Evolutionary conservation across 305 asterid genomes (phyloP), one percentile per base, ranked within the genome.

Genomic region (Caryopteris hybrid): DNA sequence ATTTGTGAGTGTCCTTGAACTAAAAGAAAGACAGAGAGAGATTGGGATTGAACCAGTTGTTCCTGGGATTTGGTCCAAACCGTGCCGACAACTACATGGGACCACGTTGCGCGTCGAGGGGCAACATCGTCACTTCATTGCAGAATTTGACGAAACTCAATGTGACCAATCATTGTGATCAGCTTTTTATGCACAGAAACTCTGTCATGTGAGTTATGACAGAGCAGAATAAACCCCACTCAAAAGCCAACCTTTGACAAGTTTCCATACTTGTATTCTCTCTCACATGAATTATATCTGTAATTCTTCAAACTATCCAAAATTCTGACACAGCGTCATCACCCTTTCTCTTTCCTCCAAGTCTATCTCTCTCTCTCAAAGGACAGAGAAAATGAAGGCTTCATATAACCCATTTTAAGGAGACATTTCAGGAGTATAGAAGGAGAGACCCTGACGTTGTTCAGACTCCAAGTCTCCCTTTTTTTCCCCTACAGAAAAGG

Each of bases 51-150:
- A n/a, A n/a, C n/a, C n/a, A n/a, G n/a, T n/a, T n/a, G n/a, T n/a
- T 47, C 52, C 53, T 23, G 45, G 22, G 54, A 42, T 23, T 34
- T 16, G 27, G 13, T 39, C 64, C 39, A 10, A 39, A 36, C 7
- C 41, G 66, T 68, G 74, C 78, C 78, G 71, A 68, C 78, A 61
- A 21, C 54, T 53, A 6, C 58, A n/a, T n/a, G n/a, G n/a, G n/a
- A n/a, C n/a, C n/a, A n/a, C n/a, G n/a, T n/a, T n/a, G n/a, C n/a
- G n/a, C n/a, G n/a, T n/a, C 23, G 23, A 61, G 67, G 74, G 70
- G 74, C 70, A 34, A 45, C 22, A n/a, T 25, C 18, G 71, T 68
- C 70, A 74, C 16, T 39, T 13, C 54, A 8, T 2, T 0, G 1
- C 41, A 51, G 0, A 17, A 45, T 62, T 33, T 17, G 63, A 39